These are phyloP conservation scores for Gigaspora rosea DNA, from an alignment of 192 early-diverging fungal species.

Conservation along the genomic window DNA sequence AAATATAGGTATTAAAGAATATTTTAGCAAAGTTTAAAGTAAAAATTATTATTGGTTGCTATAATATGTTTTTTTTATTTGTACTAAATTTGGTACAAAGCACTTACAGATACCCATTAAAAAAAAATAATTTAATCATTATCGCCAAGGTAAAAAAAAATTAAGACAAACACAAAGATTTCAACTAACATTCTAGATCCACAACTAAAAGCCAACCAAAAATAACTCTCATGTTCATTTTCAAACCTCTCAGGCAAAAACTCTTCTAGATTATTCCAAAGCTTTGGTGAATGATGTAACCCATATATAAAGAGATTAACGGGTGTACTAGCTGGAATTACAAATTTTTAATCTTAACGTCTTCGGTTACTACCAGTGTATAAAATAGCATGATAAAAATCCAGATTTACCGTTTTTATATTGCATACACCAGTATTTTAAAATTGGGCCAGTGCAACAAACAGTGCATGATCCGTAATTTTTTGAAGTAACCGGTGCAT, in stretches of 20 bases:
- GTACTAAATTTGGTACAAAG: too few species aligned
- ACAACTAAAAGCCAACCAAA: neutral
- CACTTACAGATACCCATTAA: too few species aligned
- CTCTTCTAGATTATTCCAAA: neutral
- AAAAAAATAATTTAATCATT: neutral
- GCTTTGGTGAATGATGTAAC: neutral
- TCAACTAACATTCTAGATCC: neutral
- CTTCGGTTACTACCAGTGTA: neutral
- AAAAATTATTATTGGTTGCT: too few species aligned
- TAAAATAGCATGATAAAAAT: too few species aligned
- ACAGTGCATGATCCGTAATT: too few species aligned
- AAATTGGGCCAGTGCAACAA: too few species aligned
- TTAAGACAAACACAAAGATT: neutral
- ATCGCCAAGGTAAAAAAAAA: neutral
- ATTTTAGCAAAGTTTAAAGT: too few species aligned
- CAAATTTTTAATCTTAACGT: neutral
- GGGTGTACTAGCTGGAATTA: neutral
- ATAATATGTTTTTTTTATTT: too few species aligned
- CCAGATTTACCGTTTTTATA: too few species aligned
- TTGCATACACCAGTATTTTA: too few species aligned
- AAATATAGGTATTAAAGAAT: too few species aligned
- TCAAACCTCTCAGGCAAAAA: conserved; percentile 3
- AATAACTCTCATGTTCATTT: neutral
- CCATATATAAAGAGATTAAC: neutral
- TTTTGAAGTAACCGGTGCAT: too few species aligned